A percentile compares a stretch with the other conserved stretches of the same genome.
Evolutionary conservation across 306 rosid genomes (phyloP).

Genomic region (Myrica gale): DNA sequence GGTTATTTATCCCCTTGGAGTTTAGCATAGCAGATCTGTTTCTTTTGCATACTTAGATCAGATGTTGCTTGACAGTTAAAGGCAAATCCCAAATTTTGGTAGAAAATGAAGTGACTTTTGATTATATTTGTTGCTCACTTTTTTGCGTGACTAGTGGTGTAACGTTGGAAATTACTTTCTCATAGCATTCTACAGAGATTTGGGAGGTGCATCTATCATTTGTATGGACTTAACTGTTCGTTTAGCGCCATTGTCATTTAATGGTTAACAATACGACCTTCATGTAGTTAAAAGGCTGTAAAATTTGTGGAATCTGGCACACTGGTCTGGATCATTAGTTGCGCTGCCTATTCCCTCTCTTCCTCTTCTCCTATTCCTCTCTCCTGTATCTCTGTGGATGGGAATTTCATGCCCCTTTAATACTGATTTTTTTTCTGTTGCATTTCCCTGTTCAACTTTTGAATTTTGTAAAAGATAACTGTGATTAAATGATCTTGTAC

Average conservation of each 20-base stretch:
- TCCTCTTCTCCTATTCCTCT: not conserved
- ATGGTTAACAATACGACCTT: no score
- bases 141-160: no score
- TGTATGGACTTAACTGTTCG: not conserved
- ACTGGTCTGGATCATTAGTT: not conserved
- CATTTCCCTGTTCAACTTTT: not conserved
- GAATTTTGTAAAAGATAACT: not conserved
- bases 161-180: not conserved
- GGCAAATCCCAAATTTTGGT: no score
- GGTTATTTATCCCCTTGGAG: not conserved
- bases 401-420: not conserved
- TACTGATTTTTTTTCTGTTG: not conserved
- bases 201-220: not conserved
- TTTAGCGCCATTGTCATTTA: no score
- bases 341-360: not conserved
- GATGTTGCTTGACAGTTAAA: not conserved
- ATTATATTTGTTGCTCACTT: no score
- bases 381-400: not conserved
- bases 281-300: not conserved
- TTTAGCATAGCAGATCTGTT: not conserved
- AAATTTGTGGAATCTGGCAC: not conserved
- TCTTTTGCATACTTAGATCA: no score
- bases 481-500: not conserved
- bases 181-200: not conserved
- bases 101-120: no score